Evolutionary conservation across 306 rosid genomes (phyloP).

Genomic region (Carpinus fangiana): DNA sequence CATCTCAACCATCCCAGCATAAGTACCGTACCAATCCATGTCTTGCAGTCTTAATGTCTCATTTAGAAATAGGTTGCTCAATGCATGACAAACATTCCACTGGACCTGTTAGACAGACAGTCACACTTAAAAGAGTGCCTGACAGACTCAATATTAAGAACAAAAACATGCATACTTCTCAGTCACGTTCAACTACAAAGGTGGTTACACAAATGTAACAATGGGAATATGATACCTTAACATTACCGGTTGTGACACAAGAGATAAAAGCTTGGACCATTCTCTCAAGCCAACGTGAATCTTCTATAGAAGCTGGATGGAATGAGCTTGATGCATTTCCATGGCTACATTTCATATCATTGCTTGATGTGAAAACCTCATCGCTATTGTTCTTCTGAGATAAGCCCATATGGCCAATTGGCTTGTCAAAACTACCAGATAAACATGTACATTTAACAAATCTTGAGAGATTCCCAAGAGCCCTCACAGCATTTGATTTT

Average conservation of each 20-base stretch:
- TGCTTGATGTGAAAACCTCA: conserved; percentile 29
- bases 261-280: conserved; percentile 79
- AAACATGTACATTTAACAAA: conserved; percentile 51
- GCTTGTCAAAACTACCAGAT: conserved; percentile 36
- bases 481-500: conserved; percentile 98
- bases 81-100: conserved; percentile 98
- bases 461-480: conserved; percentile 93
- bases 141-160: conserved; percentile 7
- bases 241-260: conserved; percentile 82
- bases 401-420: conserved; percentile 27
- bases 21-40: conserved; percentile 70
- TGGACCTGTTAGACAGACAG: conserved; percentile 65
- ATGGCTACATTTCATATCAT: conserved; percentile 24
- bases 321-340: conserved; percentile 26
- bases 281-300: conserved; percentile 56
- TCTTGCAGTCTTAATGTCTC: conserved; percentile 78
- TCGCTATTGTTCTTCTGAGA: conserved; percentile 5
- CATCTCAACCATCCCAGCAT: not conserved
- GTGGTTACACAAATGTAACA: conserved; percentile 12
- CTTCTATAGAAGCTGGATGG: conserved; percentile 42
- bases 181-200: conserved; percentile 9
- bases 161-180: conserved; percentile 5
- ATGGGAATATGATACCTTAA: conserved; percentile 60
- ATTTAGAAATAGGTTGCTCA: conserved; percentile 88
- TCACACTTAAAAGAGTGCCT: conserved; percentile 22